Conservation (phyloP, 2,329 filamentous ascomycete species). For the Fusarium metavorans region DNA sequence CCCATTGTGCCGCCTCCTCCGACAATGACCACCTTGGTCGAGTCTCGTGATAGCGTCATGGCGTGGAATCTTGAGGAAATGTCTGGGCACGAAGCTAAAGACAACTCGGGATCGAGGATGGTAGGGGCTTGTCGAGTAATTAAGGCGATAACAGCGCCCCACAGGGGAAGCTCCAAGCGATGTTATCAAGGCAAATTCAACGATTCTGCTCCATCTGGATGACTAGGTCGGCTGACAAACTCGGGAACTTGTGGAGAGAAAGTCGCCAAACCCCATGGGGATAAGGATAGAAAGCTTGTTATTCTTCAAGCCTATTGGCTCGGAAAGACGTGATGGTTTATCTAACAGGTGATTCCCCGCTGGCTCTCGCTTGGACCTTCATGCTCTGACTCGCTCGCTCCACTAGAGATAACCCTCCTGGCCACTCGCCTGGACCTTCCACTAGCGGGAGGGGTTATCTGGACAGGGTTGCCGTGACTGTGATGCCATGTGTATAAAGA, state of each 20-base stretch:
- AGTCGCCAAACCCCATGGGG: background rate
- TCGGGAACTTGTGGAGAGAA: background rate
- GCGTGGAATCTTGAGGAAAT: background rate
- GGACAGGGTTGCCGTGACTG: background rate
- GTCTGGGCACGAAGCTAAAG: background rate
- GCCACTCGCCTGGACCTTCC: slow-evolving; percentile 7
- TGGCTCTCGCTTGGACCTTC: slow-evolving; percentile 7
- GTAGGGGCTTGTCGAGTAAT: background rate
- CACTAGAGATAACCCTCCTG: background rate
- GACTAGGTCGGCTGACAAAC: background rate
- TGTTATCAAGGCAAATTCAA: background rate
- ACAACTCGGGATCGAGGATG: background rate
- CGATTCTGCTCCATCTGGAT: background rate
- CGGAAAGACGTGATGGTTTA: background rate
- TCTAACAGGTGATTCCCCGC: background rate
- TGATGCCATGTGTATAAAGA: background rate
- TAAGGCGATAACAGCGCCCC: slow-evolving; percentile 2
- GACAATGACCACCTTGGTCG: slow-evolving; percentile 9
- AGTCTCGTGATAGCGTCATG: background rate
- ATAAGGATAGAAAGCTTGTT: background rate
- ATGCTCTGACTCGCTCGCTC: background rate
- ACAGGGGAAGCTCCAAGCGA: background rate
- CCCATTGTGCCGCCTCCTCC: slow-evolving; percentile 18
- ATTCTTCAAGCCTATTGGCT: background rate
- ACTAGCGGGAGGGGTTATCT: background rate